Base-by-base conservation (phyloP, 345 rosid genomes). In the Heritiera littoralis region DNA sequence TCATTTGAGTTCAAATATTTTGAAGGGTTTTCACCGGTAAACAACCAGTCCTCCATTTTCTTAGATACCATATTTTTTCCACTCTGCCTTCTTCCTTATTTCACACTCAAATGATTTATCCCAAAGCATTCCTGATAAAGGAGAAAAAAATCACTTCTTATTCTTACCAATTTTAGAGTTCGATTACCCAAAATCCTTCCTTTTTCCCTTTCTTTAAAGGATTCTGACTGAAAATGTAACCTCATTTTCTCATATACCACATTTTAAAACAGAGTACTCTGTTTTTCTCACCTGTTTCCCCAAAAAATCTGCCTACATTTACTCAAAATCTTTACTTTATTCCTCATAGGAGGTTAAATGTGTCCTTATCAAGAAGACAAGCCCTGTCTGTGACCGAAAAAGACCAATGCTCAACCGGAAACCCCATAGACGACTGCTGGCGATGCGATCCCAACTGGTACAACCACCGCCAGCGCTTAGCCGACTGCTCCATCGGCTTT, bases 351-450 rank as follows among this genome's bases (percentile, higher is more conserved):
- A 86, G 74, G 55, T 83, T 89, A 28, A 88, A 88, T 23, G 75
- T 59, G 9, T 89, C 92, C 15, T 40, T 86, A 13, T 78, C 67
- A 59, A 85, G 90, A 83, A 83, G 92, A 64, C 17, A 80, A 1
- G 70, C 81, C 15, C 81, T 87, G 2, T 66, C 83, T 48, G 41
- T 71, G 66, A 72, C 78, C 20, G 84, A 83, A 65, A 76, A 77
- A 61, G 86, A 46, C 63, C 84, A 61, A 41, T 93, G 97, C 66
- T 79, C 74, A 38, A 91, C 89, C 69, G 95, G 97, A 41, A 93
- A 93, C 79, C 98, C 98, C 72, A 84, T 93, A 56, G 98, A 93
- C 77, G 94, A 93, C 82, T 93, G 97, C 75, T 93, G 98, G 98
- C 86, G 89, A 8, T 92, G 98, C 86, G 90, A 90, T 77, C 89